Base-by-base conservation (phyloP, 169 alveolate genomes). In the Cystoisospora suis region DNA sequence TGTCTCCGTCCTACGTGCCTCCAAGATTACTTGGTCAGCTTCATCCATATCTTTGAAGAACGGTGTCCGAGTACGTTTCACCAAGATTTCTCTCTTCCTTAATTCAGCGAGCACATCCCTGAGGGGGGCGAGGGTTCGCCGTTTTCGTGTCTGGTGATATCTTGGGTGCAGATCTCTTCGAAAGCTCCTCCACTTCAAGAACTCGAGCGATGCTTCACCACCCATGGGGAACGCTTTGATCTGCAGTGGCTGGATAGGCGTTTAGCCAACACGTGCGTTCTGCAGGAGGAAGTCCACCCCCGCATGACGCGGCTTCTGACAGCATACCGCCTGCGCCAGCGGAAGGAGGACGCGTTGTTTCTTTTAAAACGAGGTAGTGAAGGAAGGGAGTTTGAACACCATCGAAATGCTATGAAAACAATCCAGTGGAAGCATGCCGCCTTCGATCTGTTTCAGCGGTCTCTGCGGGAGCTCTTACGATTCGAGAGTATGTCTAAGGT, bases 191-290 rank as follows among this genome's bases (percentile, higher is more conserved):
- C 91, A 12, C 75, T 87, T 29, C 56, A 80, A 40, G 91, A 87
- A 45, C 53, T 87, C 45, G 91, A 87, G 61, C 91, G 91, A 1
- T 87, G 91, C 86, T 87, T 69, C 77, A 87, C 86, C 17, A 87
- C 86, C 15, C 91, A 87, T 44, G 91, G 91, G 1, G 91, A 87
- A 46, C 86, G 91, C 27, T 87, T 87, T 46, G 79, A 80, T 29
- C 65, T 87, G 72, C 69, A 77, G 29, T 32, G 86, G n/a, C 49
- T 87, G 58, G 91, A 87, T 49, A 38, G 87, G 36, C 86, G 86
- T 9, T 56, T 87, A 20, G 79, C 79, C 12, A 69, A n/a, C 42
- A 46, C 70, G 75, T 34, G 32, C 42, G 75, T 34, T 36, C 79
- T 87, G 17, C 86, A 87, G 86, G 40, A 77, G 81, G 70, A 79